Percentiles rank a stretch among this genome's conserved stretches.
Evolutionary conservation across 2,329 filamentous ascomycete genomes (phyloP).

Genomic region (Botrytis elliptica): DNA sequence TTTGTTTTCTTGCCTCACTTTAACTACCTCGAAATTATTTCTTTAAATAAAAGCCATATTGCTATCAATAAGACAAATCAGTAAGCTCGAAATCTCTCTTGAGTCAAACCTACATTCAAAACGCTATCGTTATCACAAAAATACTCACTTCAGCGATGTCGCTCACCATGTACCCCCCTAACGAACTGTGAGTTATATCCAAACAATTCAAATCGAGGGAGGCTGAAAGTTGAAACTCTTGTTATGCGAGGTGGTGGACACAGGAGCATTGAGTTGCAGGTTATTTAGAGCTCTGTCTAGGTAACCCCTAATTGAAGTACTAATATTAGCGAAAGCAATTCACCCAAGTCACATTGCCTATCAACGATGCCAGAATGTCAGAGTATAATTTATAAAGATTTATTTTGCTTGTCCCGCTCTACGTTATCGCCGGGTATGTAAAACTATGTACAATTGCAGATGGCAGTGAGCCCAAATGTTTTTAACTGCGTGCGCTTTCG

Average conservation of each 20-base stretch:
- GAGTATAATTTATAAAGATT: neutral
- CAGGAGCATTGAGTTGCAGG: neutral
- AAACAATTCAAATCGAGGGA: neutral
- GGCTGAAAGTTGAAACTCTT: neutral
- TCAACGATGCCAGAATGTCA: neutral
- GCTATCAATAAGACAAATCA: neutral
- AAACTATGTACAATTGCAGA: constrained; percentile 3
- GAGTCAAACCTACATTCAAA: neutral
- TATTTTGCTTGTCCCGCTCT: neutral
- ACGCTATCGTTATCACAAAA: no score
- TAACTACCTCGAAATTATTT: neutral
- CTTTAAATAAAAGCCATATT: neutral
- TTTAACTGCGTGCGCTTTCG: neutral
- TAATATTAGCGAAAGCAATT: neutral
- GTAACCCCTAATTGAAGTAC: neutral
- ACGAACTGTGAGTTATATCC: neutral
- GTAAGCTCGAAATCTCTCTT: neutral
- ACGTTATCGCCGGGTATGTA: neutral
- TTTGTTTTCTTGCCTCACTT: neutral
- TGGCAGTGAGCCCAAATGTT: neutral
- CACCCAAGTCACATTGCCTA: neutral
- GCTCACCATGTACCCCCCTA: neutral
- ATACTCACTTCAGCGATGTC: neutral
- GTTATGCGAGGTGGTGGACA: neutral
- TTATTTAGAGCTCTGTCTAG: neutral